Conservation (phyloP, 331 rosid genomes). For the Arachis monticola region DNA sequence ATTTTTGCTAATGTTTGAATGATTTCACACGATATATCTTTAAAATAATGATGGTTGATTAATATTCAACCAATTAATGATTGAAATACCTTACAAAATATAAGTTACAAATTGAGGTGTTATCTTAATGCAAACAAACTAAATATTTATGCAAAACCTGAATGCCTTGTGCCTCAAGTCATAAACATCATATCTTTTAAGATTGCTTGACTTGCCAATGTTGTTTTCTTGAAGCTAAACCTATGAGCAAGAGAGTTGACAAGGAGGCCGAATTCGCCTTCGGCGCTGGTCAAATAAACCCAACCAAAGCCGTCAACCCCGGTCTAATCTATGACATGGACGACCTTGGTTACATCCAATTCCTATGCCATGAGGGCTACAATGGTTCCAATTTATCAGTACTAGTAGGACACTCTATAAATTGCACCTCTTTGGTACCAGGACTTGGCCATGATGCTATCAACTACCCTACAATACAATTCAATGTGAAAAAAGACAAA, state of each 20-base stretch:
- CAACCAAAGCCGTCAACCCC: constrained; percentile 65
- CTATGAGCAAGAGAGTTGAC: constrained; percentile 61
- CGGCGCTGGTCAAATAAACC: constrained; percentile 81
- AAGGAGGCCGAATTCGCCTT: constrained; percentile 73
- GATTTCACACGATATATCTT: too few relatives aligned
- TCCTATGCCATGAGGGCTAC: constrained; percentile 84
- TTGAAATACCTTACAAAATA: too few relatives aligned
- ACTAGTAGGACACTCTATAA: constrained; percentile 54
- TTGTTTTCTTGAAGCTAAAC: constrained; percentile 57
- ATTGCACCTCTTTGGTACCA: constrained; percentile 69
- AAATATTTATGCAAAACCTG: constrained; percentile 2
- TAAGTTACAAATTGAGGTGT: too few relatives aligned
- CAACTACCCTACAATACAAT: constrained; percentile 82
- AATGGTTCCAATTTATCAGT: constrained; percentile 50
- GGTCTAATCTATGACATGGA: constrained; percentile 82
- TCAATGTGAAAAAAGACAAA: constrained; percentile 45
- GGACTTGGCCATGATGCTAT: constrained; percentile 76
- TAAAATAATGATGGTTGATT: too few relatives aligned
- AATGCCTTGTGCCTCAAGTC: constrained; percentile 12
- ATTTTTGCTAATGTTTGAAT: too few relatives aligned
- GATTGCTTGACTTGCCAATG: constrained; percentile 24
- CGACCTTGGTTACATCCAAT: constrained; percentile 64
- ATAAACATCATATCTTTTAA: constrained; percentile 5
- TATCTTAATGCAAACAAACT: background rate
- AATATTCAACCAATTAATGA: too few relatives aligned